Percentiles rank a stretch among this genome's conserved stretches.
Conservation (phyloP, 2,329 filamentous ascomycete species). For the Fusarium domesticum region DNA sequence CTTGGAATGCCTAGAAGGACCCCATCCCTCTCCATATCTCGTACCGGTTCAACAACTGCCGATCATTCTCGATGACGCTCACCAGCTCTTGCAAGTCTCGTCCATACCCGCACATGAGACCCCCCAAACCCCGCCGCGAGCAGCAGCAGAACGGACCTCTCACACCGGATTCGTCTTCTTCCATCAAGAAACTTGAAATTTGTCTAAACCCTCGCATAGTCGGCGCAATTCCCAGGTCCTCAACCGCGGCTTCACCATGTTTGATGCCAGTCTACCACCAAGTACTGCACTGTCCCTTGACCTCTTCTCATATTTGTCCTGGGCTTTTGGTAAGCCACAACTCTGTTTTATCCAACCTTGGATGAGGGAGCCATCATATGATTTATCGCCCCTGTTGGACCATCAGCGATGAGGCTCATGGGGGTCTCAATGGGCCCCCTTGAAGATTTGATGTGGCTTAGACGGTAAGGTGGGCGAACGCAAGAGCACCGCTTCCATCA, state of each 20-base stretch:
- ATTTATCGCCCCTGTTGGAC: slow-evolving; percentile 1
- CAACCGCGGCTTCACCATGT: too few species aligned
- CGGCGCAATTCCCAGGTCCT: too few species aligned
- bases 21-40: not conserved
- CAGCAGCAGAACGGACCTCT: slow-evolving; percentile 1
- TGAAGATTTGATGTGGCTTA: not conserved
- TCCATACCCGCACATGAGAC: not conserved
- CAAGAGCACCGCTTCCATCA: not conserved
- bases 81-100: not conserved
- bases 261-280: too few species aligned
- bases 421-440: not conserved
- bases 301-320: too few species aligned
- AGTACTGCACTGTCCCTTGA: too few species aligned
- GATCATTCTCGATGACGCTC: not conserved
- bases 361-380: too few species aligned
- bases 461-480: not conserved
- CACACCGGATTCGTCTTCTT: not conserved
- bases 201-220: too few species aligned
- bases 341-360: too few species aligned
- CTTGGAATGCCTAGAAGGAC: not conserved
- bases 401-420: not conserved
- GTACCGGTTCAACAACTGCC: not conserved
- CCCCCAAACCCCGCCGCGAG: not conserved
- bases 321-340: too few species aligned
- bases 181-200: slow-evolving; percentile 22